phyloP scores from a whole-genome alignment of 2,329 filamentous ascomycete species.

The Fusarium compactum region DNA sequence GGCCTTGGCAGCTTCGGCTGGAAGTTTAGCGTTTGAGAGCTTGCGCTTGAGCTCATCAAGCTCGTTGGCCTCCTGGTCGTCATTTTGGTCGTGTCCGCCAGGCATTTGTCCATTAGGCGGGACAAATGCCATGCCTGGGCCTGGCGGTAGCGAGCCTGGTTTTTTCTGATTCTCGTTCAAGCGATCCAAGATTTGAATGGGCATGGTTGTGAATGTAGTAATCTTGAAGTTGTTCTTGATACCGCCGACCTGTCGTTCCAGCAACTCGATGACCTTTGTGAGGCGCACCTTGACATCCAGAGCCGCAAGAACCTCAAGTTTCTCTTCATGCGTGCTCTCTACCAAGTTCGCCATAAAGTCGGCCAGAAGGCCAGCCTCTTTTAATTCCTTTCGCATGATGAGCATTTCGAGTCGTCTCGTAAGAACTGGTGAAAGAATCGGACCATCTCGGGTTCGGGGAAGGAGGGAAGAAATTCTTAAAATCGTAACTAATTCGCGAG shows the following conservation, averaged over 20 bases:
- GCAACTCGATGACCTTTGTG: conserved; percentile 83
- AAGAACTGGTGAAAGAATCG: conserved; percentile 82
- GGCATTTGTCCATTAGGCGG: conserved; percentile 53
- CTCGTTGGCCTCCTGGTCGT: conserved; percentile 88
- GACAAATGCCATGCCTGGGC: conserved; percentile 56
- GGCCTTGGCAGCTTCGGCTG: conserved; percentile 88
- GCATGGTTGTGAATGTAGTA: conserved; percentile 78
- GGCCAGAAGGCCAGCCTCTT: conserved; percentile 86
- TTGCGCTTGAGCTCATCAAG: conserved; percentile 92
- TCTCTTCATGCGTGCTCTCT: conserved; percentile 89
- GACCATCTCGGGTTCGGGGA: conserved; percentile 72
- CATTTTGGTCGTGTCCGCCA: conserved; percentile 64
- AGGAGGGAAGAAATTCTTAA: conserved; percentile 88
- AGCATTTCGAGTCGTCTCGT: conserved; percentile 88
- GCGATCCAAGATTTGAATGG: conserved; percentile 71
- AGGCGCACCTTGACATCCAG: conserved; percentile 82
- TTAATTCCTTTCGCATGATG: conserved; percentile 83
- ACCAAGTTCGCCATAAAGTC: conserved; percentile 98
- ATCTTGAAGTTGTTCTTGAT: conserved; percentile 92
- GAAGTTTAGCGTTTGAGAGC: conserved; percentile 83
- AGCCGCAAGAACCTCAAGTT: conserved; percentile 85
- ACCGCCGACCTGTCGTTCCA: conserved; percentile 83
- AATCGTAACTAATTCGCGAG: conserved; percentile 86
- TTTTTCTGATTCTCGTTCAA: conserved; percentile 56
- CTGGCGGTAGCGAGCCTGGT: conserved; percentile 50